These are phyloP conservation scores for Astrothelium subdiscretum DNA, from an alignment of 495 filamentous ascomycete genomes.

Conservation along the genomic window DNA sequence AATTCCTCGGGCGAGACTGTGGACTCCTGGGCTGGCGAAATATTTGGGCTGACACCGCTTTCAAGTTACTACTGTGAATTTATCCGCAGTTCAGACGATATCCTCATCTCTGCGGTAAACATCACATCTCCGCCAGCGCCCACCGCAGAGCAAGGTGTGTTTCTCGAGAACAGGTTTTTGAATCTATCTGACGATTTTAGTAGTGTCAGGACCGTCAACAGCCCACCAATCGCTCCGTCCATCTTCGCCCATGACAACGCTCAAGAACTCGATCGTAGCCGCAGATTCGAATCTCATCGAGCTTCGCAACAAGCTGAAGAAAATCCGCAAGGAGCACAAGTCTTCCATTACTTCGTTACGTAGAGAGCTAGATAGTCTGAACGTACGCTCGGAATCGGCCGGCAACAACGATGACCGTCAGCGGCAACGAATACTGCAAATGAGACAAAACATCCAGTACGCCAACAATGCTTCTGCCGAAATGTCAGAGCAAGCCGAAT, in stretches of 20 bases:
- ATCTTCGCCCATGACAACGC: constrained; percentile 72
- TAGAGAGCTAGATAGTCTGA: constrained; percentile 72
- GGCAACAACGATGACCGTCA: constrained; percentile 74
- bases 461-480: constrained; percentile 61
- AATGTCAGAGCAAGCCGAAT: constrained; percentile 54
- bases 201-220: constrained; percentile 40
- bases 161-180: background rate
- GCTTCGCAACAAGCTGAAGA: constrained; percentile 61
- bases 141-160: constrained; percentile 51
- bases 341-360: constrained; percentile 52
- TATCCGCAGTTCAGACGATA: constrained; percentile 58
- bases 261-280: constrained; percentile 74
- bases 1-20: constrained; percentile 18
- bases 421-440: constrained; percentile 63
- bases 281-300: constrained; percentile 70
- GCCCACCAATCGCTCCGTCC: constrained; percentile 51
- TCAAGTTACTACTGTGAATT: constrained; percentile 82
- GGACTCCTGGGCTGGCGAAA: constrained; percentile 65
- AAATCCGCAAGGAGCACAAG: constrained; percentile 69
- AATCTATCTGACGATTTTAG: constrained; percentile 26
- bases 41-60: constrained; percentile 75
- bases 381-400: constrained; percentile 52
- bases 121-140: constrained; percentile 67
- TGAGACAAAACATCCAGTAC: constrained; percentile 69
- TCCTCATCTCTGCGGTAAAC: constrained; percentile 64